Evolutionary conservation across 345 rosid genomes (phyloP), one percentile per base, ranked within the genome.

Genomic region (Populus euphratica): DNA sequence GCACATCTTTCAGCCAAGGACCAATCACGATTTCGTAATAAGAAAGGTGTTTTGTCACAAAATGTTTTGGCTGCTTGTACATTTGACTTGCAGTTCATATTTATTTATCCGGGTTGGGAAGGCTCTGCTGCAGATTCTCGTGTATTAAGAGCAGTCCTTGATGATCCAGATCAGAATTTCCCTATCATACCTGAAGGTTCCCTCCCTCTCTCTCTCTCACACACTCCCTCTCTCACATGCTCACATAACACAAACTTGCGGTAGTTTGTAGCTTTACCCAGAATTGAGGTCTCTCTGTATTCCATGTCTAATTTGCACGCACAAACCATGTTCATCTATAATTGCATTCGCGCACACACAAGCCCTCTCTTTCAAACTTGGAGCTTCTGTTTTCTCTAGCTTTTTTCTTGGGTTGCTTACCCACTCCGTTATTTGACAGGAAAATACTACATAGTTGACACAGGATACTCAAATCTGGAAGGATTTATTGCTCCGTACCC

Each of bases 51-150:
- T 73, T 79, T 91, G 39, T 84, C 91, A 0, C 98, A 91, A 73
- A 93, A 90, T 75, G 86, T 91, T 76, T 88, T 91, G 84, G 96
- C 91, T 67, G 98, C 94, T 59, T 90, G 98, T 86, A 89, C 90
- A 29, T 90, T 91, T 76, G 93, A 93, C 83, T 79, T 87, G 72
- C 91, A 86, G 86, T 91, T 93, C 76, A 87, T 93, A 75, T 91
- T 88, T 80, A 80, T 93, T 72, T 91, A 86, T 80, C 90, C 96
- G 0, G 94, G 97, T 75, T 89, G 95, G 98, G 98, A 92, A 88
- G 97, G 98, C 47, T 88, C 97, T 74, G 90, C 78, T 65, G 83
- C 87, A 13, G 92, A 92, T 85, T 88, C 93, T 43, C 92, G 92
- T 62, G 86, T 90, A n/a, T 74, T 90, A 74, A 85, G 92, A 86